Evolutionary conservation across 1,139 yeast genomes (phyloP), one percentile per base, ranked within the genome.

Genomic region (Debaryomyces nepalensis): DNA sequence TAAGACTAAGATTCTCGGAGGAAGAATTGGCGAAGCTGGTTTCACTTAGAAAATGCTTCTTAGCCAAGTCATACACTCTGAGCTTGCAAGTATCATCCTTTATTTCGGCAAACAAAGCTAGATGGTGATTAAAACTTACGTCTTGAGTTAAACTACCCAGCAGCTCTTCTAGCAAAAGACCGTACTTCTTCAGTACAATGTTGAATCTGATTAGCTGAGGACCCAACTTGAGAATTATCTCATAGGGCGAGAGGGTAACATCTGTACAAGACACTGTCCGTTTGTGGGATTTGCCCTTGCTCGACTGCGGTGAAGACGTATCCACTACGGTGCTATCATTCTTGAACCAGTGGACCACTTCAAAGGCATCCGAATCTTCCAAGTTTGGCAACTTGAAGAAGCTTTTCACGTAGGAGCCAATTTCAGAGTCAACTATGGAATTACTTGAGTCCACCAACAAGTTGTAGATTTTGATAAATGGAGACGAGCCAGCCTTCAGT

Each of bases 351-450:
- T 59, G 39, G 8, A 39, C 45, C 5, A 31, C 49, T 19, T 52
- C 48, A 31, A 58, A 54, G 22, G 43, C 32, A 4, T 49, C 41
- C 5, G 42, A 22, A 20, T 46, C 43, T 4, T 43, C 38, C 5
- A 44, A 31, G 12, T 41, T 45, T 4, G 45, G 41, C 20, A 47
- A 44, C 19, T 55, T 55, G 39, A 61, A 52, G 31, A 54, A 58
- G 7, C 46, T 50, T 37, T 46, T 49, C 30, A 48, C 50, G 38
- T 48, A 59, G 11, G 54, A 42, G 3, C 63, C 63, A 26, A 59
- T 45, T 35, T 49, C 55, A 22, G 42, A 47, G 2, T 37, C 37
- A 18, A 52, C 30, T 27, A 39, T 30, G 19, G 55, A 40, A 45
- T 43, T 32, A 41, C 40, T 6, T 40, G 45, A 15, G 42, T 51